Percentiles rank a stretch among this genome's conserved stretches.
phyloP scores from a whole-genome alignment of 2,329 filamentous ascomycete genomes.

The Aureobasidium sp. region DNA sequence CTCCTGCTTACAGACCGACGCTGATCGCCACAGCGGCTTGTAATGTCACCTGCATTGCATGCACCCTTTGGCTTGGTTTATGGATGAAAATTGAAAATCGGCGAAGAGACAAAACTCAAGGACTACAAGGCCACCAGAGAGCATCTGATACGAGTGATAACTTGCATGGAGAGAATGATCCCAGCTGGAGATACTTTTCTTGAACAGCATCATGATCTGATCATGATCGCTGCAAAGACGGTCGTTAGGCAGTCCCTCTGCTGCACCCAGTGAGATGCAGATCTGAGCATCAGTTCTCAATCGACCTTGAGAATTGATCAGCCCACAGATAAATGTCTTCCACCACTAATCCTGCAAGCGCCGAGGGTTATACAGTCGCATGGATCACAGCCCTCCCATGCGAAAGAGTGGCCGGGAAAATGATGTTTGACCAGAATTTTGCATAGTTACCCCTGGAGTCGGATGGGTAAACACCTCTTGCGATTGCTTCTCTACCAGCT shows the following conservation, averaged over 20 bases:
- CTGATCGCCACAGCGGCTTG: constrained; percentile 35
- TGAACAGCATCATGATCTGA: background rate
- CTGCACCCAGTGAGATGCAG: too few species aligned
- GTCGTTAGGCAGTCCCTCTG: too few species aligned
- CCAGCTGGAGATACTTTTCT: background rate
- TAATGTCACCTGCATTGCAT: constrained; percentile 34
- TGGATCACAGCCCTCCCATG: background rate
- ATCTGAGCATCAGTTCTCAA: too few species aligned
- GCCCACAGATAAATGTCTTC: background rate
- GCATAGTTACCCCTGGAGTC: constrained; percentile 23
- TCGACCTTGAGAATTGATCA: background rate
- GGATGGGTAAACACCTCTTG: constrained; percentile 26
- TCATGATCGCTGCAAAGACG: too few species aligned
- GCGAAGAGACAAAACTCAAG: constrained; percentile 30
- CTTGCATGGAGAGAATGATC: background rate
- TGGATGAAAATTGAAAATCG: constrained; percentile 41
- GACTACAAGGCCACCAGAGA: background rate
- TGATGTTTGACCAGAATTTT: background rate
- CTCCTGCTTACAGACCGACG: constrained; percentile 41
- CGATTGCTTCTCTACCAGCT: constrained; percentile 22
- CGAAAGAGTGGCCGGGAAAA: background rate
- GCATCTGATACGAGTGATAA: background rate
- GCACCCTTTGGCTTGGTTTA: constrained; percentile 30
- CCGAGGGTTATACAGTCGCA: background rate
- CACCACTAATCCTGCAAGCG: background rate